Base-by-base conservation (phyloP, 495 filamentous ascomycete species). In the Penicillium macrosclerotiorum region DNA sequence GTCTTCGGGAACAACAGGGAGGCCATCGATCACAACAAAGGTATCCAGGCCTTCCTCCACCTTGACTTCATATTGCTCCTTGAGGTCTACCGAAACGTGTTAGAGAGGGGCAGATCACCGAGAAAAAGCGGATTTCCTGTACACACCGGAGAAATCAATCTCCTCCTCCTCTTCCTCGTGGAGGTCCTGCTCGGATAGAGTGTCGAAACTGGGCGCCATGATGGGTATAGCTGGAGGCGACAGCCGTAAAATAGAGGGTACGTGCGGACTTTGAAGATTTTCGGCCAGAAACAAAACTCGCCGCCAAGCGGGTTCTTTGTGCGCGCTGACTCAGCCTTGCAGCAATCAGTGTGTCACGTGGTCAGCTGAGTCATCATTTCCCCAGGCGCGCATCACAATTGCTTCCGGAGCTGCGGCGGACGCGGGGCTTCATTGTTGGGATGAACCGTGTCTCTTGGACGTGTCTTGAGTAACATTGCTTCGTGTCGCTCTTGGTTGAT, bases 21-120 rank as follows among this genome's bases (percentile, higher is more conserved):
- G 80, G 51, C 93, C 93, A 69, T 98, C 93, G 65, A 96, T 78
- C 38, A 96, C 89, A 45, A 98, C 83, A 57, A 98, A 98, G 50
- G 88, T 84, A 62, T 98, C 93, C 59, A 96, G 82, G 42, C 93
- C 92, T 65, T 96, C 88, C 64, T 98, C 92, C 38, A 96, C 77
- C 57, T 91, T 89, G 30, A 96, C 93, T 67, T 97, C 90, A 60
- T 88, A 95, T 67, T 94, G 87, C 61, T 89, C 90, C 60, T 82
- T 77, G 49, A 98, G 79, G 72, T 98, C 93, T 85, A 54, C 36
- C 43, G 39, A 25, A 33, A 20, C n/a, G 23, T 33, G 45, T 68
- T 59, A 71, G 64, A 51, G 54, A 59, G 60, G 59, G 64, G 63
- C 48, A 57, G 47, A 39, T n/a, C 36, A 41, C 26, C 36, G 42